Conservation (phyloP, 345 rosid species). For the Sapria himalayana region DNA sequence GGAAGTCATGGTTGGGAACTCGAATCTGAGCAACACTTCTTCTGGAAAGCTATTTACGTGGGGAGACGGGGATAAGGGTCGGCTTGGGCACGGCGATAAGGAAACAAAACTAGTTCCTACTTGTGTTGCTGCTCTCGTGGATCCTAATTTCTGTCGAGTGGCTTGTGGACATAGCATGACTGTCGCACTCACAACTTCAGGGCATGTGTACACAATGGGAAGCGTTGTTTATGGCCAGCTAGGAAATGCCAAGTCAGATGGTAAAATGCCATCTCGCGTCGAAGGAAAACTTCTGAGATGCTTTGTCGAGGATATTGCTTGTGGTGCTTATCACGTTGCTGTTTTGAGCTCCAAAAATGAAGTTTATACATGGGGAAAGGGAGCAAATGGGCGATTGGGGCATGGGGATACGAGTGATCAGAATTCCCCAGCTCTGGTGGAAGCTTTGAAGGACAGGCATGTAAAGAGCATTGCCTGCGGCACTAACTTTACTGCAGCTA, state of each 20-base stretch:
- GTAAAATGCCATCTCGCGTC: conserved; percentile 58
- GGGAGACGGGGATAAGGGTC: conserved; percentile 97
- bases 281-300: conserved; percentile 79
- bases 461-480: conserved; percentile 90
- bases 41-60: conserved; percentile 90
- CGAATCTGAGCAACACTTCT: conserved; percentile 84
- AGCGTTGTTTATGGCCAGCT: conserved; percentile 94
- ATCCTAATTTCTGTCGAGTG: conserved; percentile 86
- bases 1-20: conserved; percentile 87
- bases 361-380: conserved; percentile 98
- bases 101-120: conserved; percentile 85
- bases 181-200: conserved; percentile 68
- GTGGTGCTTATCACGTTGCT: conserved; percentile 94
- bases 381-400: conserved; percentile 88
- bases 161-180: conserved; percentile 90
- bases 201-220: conserved; percentile 87
- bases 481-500: conserved; percentile 77
- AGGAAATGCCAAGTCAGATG: conserved; percentile 80
- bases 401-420: conserved; percentile 85
- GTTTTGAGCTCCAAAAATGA: conserved; percentile 81
- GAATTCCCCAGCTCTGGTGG: conserved; percentile 58
- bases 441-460: conserved; percentile 86
- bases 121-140: conserved; percentile 90
- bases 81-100: conserved; percentile 96
- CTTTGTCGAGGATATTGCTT: conserved; percentile 82